phyloP scores from a whole-genome alignment of 2,329 filamentous ascomycete species.

The Stemphylium lycopersici region DNA sequence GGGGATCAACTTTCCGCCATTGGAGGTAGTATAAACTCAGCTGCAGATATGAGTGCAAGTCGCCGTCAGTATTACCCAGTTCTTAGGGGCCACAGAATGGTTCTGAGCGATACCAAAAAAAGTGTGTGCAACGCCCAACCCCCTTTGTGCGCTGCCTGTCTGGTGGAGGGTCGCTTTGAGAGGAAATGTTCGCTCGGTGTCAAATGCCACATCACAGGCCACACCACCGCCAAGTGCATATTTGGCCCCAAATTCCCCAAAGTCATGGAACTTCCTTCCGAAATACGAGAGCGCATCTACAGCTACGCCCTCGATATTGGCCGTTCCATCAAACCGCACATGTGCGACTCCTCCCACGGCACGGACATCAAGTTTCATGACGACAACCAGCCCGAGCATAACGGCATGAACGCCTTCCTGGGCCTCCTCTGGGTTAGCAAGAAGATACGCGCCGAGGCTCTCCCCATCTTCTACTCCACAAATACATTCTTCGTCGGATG shows the following conservation, averaged over 20 bases:
- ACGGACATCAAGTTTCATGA: slow-evolving; percentile 25
- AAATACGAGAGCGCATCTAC: slow-evolving; percentile 28
- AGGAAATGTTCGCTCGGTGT: neutral
- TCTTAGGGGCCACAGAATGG: too few species aligned
- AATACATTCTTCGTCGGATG: slow-evolving; percentile 24
- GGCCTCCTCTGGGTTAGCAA: slow-evolving; percentile 22
- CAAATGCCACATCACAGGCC: neutral
- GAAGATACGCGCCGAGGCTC: slow-evolving; percentile 20
- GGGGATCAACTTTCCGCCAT: too few species aligned
- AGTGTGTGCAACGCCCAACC: too few species aligned
- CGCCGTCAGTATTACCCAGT: too few species aligned
- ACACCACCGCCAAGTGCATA: neutral
- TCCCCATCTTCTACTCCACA: slow-evolving; percentile 27
- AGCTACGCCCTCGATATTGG: slow-evolving; percentile 9
- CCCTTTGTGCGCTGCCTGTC: too few species aligned
- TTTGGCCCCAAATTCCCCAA: slow-evolving; percentile 7
- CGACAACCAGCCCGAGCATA: slow-evolving; percentile 14
- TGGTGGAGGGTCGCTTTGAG: neutral
- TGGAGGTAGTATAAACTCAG: too few species aligned
- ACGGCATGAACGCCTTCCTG: slow-evolving; percentile 7
- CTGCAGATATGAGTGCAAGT: too few species aligned
- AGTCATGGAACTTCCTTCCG: slow-evolving; percentile 22
- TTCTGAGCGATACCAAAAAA: too few species aligned
- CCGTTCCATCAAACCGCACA: slow-evolving; percentile 19
- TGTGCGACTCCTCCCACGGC: slow-evolving; percentile 15